These are phyloP conservation scores for Trametes sanguinea DNA, from an alignment of 768 basidiomycete species.

Conservation along the genomic window DNA sequence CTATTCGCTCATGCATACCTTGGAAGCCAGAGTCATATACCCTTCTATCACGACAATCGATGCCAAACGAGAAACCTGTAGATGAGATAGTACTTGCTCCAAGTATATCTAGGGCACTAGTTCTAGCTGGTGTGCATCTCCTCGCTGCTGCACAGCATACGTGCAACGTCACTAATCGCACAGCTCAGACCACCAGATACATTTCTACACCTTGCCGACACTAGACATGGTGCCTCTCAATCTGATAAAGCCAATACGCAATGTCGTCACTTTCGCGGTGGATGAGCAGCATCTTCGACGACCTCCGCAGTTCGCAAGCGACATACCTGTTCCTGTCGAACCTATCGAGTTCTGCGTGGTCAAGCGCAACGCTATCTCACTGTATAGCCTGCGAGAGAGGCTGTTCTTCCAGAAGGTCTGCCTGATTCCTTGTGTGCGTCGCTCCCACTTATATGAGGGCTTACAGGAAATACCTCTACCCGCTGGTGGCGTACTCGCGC, in stretches of 20 bases:
- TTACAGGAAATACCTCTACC: conserved; percentile 72
- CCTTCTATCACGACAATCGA: conserved; percentile 50
- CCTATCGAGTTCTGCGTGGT: conserved; percentile 73
- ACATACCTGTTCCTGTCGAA: conserved; percentile 41
- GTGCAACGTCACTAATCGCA: background rate
- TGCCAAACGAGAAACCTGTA: conserved; percentile 70
- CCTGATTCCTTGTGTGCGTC: background rate
- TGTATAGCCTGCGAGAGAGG: conserved; percentile 68
- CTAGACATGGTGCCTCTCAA: conserved; percentile 67
- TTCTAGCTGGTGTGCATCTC: conserved; percentile 64
- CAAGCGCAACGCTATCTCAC: conserved; percentile 61
- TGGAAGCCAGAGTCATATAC: conserved; percentile 29
- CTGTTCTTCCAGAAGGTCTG: conserved; percentile 62
- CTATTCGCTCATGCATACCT: background rate
- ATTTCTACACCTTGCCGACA: conserved; percentile 80
- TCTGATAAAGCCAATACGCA: conserved; percentile 73
- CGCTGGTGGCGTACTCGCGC: conserved; percentile 56
- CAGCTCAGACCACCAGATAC: conserved; percentile 57
- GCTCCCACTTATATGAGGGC: background rate
- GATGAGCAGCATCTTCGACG: conserved; percentile 73
- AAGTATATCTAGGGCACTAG: conserved; percentile 68
- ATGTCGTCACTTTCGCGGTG: conserved; percentile 78
- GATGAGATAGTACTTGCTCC: conserved; percentile 82
- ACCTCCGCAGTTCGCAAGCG: conserved; percentile 45
- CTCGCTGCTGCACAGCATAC: conserved; percentile 9